A percentile compares a stretch with the other conserved stretches of the same genome.
These are phyloP conservation scores for Pochonia chlamydosporia DNA, from an alignment of 2,329 filamentous ascomycete species.

Conservation along the genomic window DNA sequence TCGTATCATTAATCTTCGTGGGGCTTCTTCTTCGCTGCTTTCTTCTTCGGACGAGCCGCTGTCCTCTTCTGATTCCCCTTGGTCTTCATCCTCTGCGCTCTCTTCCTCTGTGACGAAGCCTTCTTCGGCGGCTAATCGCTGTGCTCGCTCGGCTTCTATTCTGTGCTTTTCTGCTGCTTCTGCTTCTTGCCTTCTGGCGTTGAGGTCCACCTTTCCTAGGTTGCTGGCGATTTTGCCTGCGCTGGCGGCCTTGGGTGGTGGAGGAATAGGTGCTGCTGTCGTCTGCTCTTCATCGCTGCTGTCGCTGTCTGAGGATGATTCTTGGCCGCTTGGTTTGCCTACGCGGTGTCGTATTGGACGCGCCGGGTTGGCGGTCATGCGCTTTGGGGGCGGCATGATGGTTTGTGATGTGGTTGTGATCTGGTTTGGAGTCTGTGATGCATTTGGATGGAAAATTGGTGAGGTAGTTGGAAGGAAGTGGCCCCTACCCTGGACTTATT, in stretches of 20 bases:
- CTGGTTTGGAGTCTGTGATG: not conserved
- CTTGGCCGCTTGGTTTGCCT: conserved; percentile 64
- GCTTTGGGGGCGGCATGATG: conserved; percentile 56
- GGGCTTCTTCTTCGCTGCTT: conserved; percentile 50
- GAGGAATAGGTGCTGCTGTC: conserved; percentile 33
- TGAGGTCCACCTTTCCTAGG: conserved; percentile 46
- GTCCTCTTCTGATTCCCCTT: conserved; percentile 27
- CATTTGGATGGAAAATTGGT: not conserved
- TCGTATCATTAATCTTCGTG: conserved; percentile 51
- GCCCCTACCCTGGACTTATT: no score
- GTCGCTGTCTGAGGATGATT: conserved; percentile 49
- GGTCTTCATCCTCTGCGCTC: conserved; percentile 35
- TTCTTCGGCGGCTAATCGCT: conserved; percentile 49
- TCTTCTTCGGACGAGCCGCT: conserved; percentile 37
- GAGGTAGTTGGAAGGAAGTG: not conserved
- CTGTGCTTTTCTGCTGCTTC: conserved; percentile 41
- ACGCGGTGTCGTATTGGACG: conserved; percentile 78
- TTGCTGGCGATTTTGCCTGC: conserved; percentile 52
- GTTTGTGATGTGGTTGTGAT: not conserved
- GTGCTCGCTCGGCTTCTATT: conserved; percentile 42
- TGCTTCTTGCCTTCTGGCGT: conserved; percentile 38
- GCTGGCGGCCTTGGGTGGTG: conserved; percentile 51
- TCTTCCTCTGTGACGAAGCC: conserved; percentile 58
- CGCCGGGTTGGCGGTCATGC: conserved; percentile 89
- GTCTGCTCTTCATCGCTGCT: conserved; percentile 33